phyloP scores from a whole-genome alignment of 495 filamentous ascomycete species.

The Cercophora samala region DNA sequence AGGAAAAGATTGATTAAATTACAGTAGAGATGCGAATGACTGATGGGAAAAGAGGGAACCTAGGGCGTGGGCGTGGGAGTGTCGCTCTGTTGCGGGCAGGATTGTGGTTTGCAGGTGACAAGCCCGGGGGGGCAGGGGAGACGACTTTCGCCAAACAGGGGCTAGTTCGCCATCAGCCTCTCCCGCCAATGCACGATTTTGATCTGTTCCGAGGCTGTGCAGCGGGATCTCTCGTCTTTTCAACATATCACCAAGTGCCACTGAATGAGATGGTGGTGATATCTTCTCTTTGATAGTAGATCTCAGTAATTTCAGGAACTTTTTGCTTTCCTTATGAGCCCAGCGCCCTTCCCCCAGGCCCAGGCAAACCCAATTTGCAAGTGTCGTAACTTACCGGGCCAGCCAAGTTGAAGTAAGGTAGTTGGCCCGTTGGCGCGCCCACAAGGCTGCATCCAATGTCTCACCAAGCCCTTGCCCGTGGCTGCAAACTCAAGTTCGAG shows the following conservation, averaged over 20 bases:
- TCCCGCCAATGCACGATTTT: slow-evolving; percentile 3
- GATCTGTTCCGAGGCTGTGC: slow-evolving; percentile 19
- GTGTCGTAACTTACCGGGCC: not conserved
- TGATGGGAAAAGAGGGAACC: slow-evolving; percentile 20
- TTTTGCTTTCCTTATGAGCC: not conserved
- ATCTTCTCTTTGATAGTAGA: not conserved
- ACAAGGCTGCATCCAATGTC: not conserved
- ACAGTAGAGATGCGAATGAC: slow-evolving; percentile 6
- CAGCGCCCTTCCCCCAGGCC: too few species aligned
- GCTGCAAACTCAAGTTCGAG: not conserved
- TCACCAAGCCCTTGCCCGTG: not conserved
- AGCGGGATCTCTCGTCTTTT: not conserved
- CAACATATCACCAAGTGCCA: not conserved
- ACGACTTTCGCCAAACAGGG: slow-evolving; percentile 20
- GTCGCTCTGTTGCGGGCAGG: slow-evolving; percentile 3
- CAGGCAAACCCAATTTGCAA: not conserved
- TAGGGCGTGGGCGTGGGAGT: slow-evolving; percentile 10
- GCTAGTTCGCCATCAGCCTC: slow-evolving; percentile 18
- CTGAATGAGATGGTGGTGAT: not conserved
- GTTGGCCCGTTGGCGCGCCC: not conserved
- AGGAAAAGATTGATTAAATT: slow-evolving; percentile 4
- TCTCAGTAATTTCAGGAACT: not conserved
- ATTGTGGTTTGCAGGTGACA: slow-evolving; percentile 13
- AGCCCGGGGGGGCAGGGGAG: slow-evolving; percentile 6
- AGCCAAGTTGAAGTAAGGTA: too few species aligned